Base-by-base conservation (phyloP, 768 basidiomycete species). In the Leccinum uliginosum region DNA sequence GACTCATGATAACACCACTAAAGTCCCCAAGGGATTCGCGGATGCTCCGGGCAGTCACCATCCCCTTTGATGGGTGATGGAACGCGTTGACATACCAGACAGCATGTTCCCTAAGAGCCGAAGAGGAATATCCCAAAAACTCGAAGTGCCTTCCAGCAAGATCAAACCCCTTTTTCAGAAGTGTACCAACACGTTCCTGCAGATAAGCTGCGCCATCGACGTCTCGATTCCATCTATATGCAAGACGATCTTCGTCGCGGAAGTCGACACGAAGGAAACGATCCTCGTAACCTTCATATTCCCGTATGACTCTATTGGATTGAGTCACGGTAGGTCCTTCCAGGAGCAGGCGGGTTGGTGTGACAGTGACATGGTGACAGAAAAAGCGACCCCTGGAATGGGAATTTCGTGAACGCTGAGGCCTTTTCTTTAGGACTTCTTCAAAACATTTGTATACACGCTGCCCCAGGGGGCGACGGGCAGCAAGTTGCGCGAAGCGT, bases 191-290 rank as follows among this genome's bases (percentile, higher is more conserved):
- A 11, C 84, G 80, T 40, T 80, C 74, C 19, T 76, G 70, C 2
- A 91, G 74, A 66, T 86, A 84, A 14, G 73, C 66, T 2, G 71
- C 66, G 0, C 81, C 82, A 59, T 90, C 86, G 6, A 87, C 82
- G 38, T 82, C 81, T 10, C 82, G 77, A 54, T 82, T 81, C 87
- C 87, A 90, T 12, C 83, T 80, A 59, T 87, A 87, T 35, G 82
- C 78, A n/a, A 88, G 76, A 32, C 78, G 78, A 62, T 93, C 88
- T 72, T 95, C 92, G 55, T 93, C 92, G 5, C 87, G 81, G 63
- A 94, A 91, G 62, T 89, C 85, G 24, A 93, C 91, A 10, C 93
- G 84, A 29, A 95, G 67, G 66, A 95, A 95, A 62, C 82, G 74
- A 29, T 89, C 81, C 47, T 85, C 76, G 56, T 79, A 81, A 0